phyloP scores from a whole-genome alignment of 352 stramenopile genomes.

The Phytophthora cactorum region DNA sequence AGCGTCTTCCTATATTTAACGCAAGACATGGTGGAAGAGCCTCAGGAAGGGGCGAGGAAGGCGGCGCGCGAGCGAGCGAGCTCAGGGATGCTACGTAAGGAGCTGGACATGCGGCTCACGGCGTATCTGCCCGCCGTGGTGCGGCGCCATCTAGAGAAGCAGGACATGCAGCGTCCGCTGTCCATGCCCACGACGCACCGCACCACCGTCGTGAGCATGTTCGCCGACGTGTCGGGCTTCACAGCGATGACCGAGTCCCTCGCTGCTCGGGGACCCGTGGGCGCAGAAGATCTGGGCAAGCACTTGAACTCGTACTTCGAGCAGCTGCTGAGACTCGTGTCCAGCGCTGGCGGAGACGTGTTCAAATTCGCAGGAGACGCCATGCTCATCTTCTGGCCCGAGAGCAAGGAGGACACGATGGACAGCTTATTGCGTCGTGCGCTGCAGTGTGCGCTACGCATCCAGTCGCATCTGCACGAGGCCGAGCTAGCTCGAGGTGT shows the following conservation, averaged over 20 bases:
- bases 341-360: constrained; percentile 84
- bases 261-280: constrained; percentile 78
- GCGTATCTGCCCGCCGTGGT: constrained; percentile 86
- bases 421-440: constrained; percentile 80
- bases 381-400: constrained; percentile 95
- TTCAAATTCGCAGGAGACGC: constrained; percentile 97
- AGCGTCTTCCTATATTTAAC: constrained; percentile 19
- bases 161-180: constrained; percentile 45
- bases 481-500: constrained; percentile 86
- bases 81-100: constrained; percentile 63
- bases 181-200: constrained; percentile 76
- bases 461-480: constrained; percentile 91
- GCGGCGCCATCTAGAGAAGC: constrained; percentile 73
- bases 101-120: constrained; percentile 84
- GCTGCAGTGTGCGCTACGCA: constrained; percentile 90
- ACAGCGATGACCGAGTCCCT: constrained; percentile 94
- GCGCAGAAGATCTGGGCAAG: constrained; percentile 90
- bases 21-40: constrained; percentile 3
- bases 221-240: constrained; percentile 95
- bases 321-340: constrained; percentile 82
- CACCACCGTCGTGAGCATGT: constrained; percentile 90
- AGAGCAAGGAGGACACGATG: constrained; percentile 91
- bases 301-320: constrained; percentile 96
- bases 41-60: constrained; percentile 5
- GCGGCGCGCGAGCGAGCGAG: constrained; percentile 34